These are phyloP conservation scores for Glomus cerebriforme DNA, from an alignment of 192 early-diverging fungal species.

Conservation along the genomic window DNA sequence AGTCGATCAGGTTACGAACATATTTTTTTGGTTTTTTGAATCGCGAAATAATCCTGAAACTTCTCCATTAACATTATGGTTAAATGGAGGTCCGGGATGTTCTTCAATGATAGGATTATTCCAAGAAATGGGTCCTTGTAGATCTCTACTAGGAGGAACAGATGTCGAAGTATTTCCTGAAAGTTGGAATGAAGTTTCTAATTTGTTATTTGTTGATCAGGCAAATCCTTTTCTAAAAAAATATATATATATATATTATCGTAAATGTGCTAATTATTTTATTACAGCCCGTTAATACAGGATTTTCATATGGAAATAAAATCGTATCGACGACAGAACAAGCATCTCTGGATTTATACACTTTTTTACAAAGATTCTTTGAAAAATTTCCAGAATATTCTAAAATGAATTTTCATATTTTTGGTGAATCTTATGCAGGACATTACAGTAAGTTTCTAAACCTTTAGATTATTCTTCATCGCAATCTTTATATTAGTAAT, in stretches of 20 bases:
- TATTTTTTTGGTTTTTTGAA: slow-evolving; percentile 95
- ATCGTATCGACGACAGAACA: slow-evolving; percentile 49
- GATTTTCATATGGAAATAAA: slow-evolving; percentile 64
- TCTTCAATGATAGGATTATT: slow-evolving; percentile 73
- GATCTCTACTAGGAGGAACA: slow-evolving; percentile 70
- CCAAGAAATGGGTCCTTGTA: slow-evolving; percentile 89
- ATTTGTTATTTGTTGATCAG: slow-evolving; percentile 27
- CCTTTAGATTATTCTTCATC: slow-evolving; percentile 32
- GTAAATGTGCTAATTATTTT: slow-evolving; percentile 27
- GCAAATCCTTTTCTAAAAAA: background rate
- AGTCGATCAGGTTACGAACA: background rate
- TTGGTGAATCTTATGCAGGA: slow-evolving; percentile 59
- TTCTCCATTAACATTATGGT: slow-evolving; percentile 76
- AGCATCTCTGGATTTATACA: slow-evolving; percentile 45
- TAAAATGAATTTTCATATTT: slow-evolving; percentile 39
- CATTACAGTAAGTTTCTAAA: slow-evolving; percentile 39
- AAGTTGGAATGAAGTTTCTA: slow-evolving; percentile 27
- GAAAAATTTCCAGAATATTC: slow-evolving; percentile 35
- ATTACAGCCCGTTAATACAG: slow-evolving; percentile 65
- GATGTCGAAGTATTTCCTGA: slow-evolving; percentile 3
- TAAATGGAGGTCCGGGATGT: slow-evolving; percentile 89
- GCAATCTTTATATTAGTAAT: too few relatives aligned
- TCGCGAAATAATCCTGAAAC: slow-evolving; percentile 68
- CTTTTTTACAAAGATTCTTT: slow-evolving; percentile 54
- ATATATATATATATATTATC: background rate